phyloP scores from a whole-genome alignment of 441 rosid genomes.

The Populus trichocarpa region DNA sequence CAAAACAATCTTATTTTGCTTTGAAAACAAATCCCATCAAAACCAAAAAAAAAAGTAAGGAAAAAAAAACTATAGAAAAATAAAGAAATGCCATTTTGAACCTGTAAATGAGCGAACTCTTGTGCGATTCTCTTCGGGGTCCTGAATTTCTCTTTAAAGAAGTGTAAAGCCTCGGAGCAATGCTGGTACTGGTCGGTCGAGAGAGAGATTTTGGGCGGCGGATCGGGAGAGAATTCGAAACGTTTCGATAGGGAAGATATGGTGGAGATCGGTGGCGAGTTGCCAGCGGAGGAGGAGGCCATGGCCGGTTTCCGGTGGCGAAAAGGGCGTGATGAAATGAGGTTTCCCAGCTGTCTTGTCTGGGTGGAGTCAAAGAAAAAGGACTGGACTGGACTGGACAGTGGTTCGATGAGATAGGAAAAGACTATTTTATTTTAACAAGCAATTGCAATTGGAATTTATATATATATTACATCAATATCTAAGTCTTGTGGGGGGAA shows the following conservation, averaged over 20 bases:
- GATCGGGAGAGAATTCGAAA: conserved; percentile 44
- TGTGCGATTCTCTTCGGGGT: conserved; percentile 36
- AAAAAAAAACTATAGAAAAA: not conserved
- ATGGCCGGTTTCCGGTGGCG: conserved; percentile 28
- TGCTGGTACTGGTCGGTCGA: conserved; percentile 49
- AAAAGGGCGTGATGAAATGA: conserved; percentile 29
- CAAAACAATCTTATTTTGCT: not conserved
- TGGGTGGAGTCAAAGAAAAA: not conserved
- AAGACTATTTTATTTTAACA: too few relatives aligned
- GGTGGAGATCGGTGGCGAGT: not conserved
- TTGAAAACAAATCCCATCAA: not conserved
- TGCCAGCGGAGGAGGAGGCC: conserved; percentile 25
- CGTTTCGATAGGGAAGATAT: not conserved
- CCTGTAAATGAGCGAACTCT: conserved; percentile 66
- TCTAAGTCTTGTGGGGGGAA: too few relatives aligned
- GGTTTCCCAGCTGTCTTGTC: conserved; percentile 55
- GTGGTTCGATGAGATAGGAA: too few relatives aligned
- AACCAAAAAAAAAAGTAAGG: not conserved
- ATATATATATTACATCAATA: too few relatives aligned
- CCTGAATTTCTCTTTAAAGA: conserved; percentile 40
- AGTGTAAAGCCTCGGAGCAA: conserved; percentile 60
- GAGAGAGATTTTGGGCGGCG: conserved; percentile 44
- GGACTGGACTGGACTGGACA: too few relatives aligned
- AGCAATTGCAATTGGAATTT: too few relatives aligned
- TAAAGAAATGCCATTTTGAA: conserved; percentile 11